Base-by-base conservation (phyloP, 352 stramenopile genomes). In the Globisporangium lucens region DNA sequence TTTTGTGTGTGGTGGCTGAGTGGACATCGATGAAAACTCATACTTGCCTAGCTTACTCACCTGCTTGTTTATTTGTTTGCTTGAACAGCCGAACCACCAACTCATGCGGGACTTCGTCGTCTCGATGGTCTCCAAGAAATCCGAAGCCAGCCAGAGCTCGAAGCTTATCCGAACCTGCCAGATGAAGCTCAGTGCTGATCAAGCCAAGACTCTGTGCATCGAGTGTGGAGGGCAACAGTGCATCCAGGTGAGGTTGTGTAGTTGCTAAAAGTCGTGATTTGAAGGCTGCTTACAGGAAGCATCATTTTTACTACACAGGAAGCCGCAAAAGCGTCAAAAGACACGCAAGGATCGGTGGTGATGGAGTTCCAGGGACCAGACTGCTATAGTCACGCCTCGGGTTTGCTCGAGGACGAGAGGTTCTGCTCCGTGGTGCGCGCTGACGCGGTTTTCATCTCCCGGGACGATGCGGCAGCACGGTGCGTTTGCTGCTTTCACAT, bases 341-440 rank as follows among this genome's bases (percentile, higher is more conserved):
- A 49, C 13, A 75, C 74, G 0, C 20, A 56, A 4, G 82, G 79
- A 1, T 90, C 80, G 1, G 76, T 90, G 17, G 56, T 80, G 56
- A 81, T 90, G 77, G 82, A 90, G 65, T 89, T 88, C 30, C 80
- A 89, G 33, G 78, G 82, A 0, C 8, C 55, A 0, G 27, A 60
- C 2, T 71, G 72, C 56, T 74, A 74, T 4, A 46, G 63, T 10
- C 68, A 76, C 22, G 64, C 70, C 5, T 56, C 55, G 0, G 56
- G 72, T 12, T 60, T 75, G 20, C 66, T 87, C 3, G 55, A 77
- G 61, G 61, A 22, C 9, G 47, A 65, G 24, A 57, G 36, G 20
- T 84, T 64, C 12, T 9, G 80, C 60, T 56, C 71, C 9, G 56
- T 63, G n/a, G 59, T 46, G 15, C 61, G 55, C 36, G 7, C 46